Evolutionary conservation across 2,329 filamentous ascomycete genomes (phyloP), one percentile per base, ranked within the genome.

Genomic region (Chaetomiaceae sp.): DNA sequence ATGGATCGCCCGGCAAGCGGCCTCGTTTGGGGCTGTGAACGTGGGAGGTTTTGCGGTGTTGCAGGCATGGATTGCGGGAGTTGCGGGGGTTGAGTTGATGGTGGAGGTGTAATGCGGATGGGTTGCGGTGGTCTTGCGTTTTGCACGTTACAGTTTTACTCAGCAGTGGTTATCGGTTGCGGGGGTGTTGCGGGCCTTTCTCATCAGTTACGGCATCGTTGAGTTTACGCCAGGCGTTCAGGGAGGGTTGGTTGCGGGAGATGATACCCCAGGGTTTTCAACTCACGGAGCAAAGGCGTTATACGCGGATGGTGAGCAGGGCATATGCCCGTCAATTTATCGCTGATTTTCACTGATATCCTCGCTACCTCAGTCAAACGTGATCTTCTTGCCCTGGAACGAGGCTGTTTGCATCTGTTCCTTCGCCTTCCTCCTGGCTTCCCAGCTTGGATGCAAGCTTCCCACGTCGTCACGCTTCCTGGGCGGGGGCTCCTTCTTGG

Each of bases 361-460:
- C 39, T 14, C 19, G 8, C 40, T 31, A 15, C 33, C 23, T 36
- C 25, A 40, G 15, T 51, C 46, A 37, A 84, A 84, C 19, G 72
- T 74, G 51, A 84, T 78, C 68, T 84, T 84, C 57, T 74, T 77
- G 47, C 81, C 81, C 51, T 75, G 64, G 65, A 83, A 84, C 20
- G 71, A 69, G 20, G 74, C 75, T 42, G 74, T 75, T 14, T n/a
- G n/a, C n/a, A 57, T 44, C 63, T 77, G 74, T 58, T 77, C 71
- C 56, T 71, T 71, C 61, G 83, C 80, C 68, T 85, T 84, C 69
- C 82, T 83, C 59, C 75, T 80, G 53, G 83, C 83, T 59, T 79
- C 79, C 83, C 83, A 87, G 63, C 80, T 83, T 1, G 82, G 79
- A 72, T 88, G 84, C 61, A 87, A 66, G 3, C 76, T 60, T 0